Evolutionary conservation across 768 basidiomycete species (phyloP), one percentile per base, ranked within the genome.

Genomic region (Saitozyma podzolica): DNA sequence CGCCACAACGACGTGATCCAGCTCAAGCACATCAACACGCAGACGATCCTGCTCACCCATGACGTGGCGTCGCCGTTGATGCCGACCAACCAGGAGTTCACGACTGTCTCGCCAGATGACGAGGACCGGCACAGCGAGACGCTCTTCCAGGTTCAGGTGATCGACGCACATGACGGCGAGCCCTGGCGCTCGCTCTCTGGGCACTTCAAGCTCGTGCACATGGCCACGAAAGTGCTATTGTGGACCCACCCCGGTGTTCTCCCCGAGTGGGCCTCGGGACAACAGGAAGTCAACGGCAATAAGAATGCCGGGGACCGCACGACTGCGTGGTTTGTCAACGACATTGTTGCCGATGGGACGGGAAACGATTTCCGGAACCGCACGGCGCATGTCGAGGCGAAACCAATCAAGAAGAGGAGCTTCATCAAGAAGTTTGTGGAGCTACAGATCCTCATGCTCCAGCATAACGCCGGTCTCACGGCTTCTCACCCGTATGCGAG

Each of bases 61-160:
- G 96, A 99, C 78, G 96, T 99, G 61, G 96, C 96, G 0, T 96
- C 92, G 0, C 91, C 96, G 6, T 85, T 93, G 54, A 94, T 92
- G 89, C 88, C 96, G 14, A 99, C 96, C 53, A 98, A 98, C 78
- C 93, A 97, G 76, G 96, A 99, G 79, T 93, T 98, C 80, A 99
- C 96, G 7, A 98, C 96, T 0, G 89, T 88, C 86, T 78, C 88
- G 6, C 88, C 86, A 73, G 88, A 90, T 63, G 90, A 95, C 67
- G 82, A 86, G 59, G 83, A 84, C 8, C 84, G 89, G 54, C 84
- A 89, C 76, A 90, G 91, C 64, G 94, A 99, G 63, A 97, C 95
- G 0, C 83, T 93, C 9, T 99, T 97, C 85, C 82, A 85, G 66
- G 71, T 99, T 11, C 78, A 85, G 8, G 82, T 99, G 43, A 82